phyloP scores from a whole-genome alignment of 1,139 yeast genomes.

The Suhomyces anneliseae region DNA sequence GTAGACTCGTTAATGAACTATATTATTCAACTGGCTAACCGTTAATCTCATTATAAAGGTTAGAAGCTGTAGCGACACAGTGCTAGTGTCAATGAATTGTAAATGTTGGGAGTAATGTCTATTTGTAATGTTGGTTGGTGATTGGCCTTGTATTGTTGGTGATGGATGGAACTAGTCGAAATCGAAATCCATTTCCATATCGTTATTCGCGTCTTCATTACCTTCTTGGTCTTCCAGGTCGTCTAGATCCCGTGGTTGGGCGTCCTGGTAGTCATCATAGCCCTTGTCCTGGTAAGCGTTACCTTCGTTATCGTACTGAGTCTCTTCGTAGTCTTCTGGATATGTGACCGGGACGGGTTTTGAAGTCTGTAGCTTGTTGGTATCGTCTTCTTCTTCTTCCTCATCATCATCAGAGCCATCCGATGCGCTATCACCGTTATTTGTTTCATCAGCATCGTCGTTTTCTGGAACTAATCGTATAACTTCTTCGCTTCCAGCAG shows the following conservation, averaged over 20 bases:
- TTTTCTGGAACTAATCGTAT: background rate
- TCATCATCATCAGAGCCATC: conserved; percentile 5
- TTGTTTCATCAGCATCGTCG: too few relatives aligned
- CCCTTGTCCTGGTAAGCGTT: background rate
- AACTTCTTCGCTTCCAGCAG: conserved; percentile 1
- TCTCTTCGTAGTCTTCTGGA: background rate
- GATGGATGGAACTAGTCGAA: conserved; percentile 17
- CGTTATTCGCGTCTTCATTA: conserved; percentile 1
- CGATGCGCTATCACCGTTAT: too few relatives aligned
- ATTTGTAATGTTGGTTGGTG: too few relatives aligned
- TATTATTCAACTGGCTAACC: too few relatives aligned
- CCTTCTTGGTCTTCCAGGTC: background rate
- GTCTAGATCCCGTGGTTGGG: background rate
- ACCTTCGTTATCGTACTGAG: too few relatives aligned
- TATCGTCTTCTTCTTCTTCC: conserved; percentile 13
- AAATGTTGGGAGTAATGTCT: too few relatives aligned
- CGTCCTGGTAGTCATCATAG: too few relatives aligned
- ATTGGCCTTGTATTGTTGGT: too few relatives aligned
- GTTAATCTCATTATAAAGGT: too few relatives aligned
- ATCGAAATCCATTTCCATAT: conserved; percentile 35
- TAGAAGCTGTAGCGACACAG: too few relatives aligned
- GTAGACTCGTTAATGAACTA: too few relatives aligned
- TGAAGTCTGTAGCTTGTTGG: background rate
- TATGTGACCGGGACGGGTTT: background rate
- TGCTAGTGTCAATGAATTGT: too few relatives aligned